Conservation (phyloP, 2,329 filamentous ascomycete genomes). For the Hymenoscyphus infarciens region DNA sequence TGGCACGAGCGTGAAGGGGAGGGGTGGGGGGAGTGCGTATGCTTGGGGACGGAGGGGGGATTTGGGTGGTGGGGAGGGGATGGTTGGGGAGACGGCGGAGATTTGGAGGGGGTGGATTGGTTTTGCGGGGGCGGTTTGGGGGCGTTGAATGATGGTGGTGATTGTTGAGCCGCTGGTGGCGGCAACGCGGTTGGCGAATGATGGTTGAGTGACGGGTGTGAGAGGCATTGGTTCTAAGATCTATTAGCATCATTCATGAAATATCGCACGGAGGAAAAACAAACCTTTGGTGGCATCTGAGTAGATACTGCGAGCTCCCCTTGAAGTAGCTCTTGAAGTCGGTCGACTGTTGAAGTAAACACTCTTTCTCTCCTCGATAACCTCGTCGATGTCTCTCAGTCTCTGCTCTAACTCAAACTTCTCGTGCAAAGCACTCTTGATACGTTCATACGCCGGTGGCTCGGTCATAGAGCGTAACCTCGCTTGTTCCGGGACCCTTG, state of each 20-base stretch:
- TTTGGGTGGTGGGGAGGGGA: constrained; percentile 16
- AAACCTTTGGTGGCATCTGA: constrained; percentile 14
- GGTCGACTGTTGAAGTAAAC: constrained; percentile 43
- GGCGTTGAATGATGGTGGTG: constrained; percentile 28
- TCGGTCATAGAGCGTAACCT: constrained; percentile 32
- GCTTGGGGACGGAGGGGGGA: constrained; percentile 16
- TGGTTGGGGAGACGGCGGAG: constrained; percentile 31
- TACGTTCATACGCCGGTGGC: constrained; percentile 32
- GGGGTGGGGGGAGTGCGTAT: constrained; percentile 35
- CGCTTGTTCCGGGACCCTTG: constrained; percentile 26
- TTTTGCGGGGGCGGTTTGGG: constrained; percentile 37
- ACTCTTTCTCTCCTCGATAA: constrained; percentile 56
- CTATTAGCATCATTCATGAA: constrained; percentile 11
- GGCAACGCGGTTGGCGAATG: constrained; percentile 27
- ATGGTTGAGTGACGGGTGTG: constrained; percentile 43
- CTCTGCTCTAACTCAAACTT: constrained; percentile 54
- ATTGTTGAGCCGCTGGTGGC: constrained; percentile 28
- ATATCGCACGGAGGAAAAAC: background rate
- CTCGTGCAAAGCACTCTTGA: constrained; percentile 34
- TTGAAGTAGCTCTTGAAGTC: constrained; percentile 28
- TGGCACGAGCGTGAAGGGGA: constrained; percentile 52
- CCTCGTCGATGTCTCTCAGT: constrained; percentile 56
- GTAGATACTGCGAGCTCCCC: constrained; percentile 27
- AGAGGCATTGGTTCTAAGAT: constrained; percentile 52
- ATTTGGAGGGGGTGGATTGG: constrained; percentile 35